Percentiles rank a stretch among this genome's conserved stretches.
Conservation (phyloP, 2,329 filamentous ascomycete species). For the Huntiella savannae region DNA sequence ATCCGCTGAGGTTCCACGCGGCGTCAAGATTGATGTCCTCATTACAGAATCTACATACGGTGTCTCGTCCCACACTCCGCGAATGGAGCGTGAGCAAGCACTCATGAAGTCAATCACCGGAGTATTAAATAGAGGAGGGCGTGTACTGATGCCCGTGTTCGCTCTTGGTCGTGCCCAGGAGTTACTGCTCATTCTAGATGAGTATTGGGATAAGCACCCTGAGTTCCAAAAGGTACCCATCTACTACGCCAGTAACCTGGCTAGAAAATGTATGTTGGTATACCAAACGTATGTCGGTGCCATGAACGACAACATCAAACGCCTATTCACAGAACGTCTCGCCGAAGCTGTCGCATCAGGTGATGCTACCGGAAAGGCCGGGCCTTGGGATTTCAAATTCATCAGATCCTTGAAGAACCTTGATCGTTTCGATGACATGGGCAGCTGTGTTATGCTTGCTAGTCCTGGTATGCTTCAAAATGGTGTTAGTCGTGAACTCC, state of each 20-base stretch:
- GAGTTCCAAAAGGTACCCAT: slow-evolving; percentile 85
- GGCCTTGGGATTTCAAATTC: slow-evolving; percentile 92
- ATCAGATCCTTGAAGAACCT: slow-evolving; percentile 82
- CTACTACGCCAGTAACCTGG: slow-evolving; percentile 91
- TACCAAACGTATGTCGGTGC: slow-evolving; percentile 96
- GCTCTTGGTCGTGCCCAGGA: slow-evolving; percentile 88
- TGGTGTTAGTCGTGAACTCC: slow-evolving; percentile 75
- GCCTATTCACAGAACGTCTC: slow-evolving; percentile 82
- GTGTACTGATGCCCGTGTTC: slow-evolving; percentile 88
- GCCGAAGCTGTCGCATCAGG: slow-evolving; percentile 71
- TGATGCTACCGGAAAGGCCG: slow-evolving; percentile 54
- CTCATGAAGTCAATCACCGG: slow-evolving; percentile 91
- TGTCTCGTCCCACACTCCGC: slow-evolving; percentile 80
- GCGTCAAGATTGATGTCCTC: slow-evolving; percentile 82
- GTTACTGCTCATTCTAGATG: slow-evolving; percentile 80
- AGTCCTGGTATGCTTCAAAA: slow-evolving; percentile 97
- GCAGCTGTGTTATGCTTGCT: slow-evolving; percentile 90
- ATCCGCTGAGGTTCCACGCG: slow-evolving; percentile 73
- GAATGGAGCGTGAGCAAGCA: slow-evolving; percentile 75
- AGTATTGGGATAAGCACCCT: slow-evolving; percentile 82
- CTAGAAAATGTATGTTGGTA: slow-evolving; percentile 92
- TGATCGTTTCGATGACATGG: slow-evolving; percentile 89
- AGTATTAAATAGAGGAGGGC: slow-evolving; percentile 76
- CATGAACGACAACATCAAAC: slow-evolving; percentile 99
- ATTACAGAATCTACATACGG: slow-evolving; percentile 97